A percentile compares a stretch with the other conserved stretches of the same genome.
Evolutionary conservation across 2,329 filamentous ascomycete genomes (phyloP).

Genomic region (Colletotrichum camelliae): DNA sequence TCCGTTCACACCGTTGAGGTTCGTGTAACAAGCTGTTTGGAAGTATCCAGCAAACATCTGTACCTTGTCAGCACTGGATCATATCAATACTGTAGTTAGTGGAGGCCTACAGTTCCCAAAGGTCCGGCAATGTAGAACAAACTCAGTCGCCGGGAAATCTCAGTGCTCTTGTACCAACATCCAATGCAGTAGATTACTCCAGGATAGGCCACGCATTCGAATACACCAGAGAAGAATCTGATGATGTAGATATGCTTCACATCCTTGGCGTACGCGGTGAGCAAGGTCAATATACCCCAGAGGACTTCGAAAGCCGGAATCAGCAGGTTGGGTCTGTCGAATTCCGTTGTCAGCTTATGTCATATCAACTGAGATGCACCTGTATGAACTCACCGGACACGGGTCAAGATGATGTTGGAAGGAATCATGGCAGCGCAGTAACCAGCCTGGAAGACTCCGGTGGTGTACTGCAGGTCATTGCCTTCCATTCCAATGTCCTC

Average conservation of each 20-base stretch:
- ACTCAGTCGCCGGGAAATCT: slow-evolving; percentile 5
- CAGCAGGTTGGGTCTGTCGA: slow-evolving; percentile 36
- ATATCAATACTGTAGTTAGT: not conserved
- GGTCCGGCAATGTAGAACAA: slow-evolving; percentile 7
- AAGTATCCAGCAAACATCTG: slow-evolving; percentile 18
- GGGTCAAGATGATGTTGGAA: slow-evolving; percentile 63
- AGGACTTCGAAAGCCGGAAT: slow-evolving; percentile 57
- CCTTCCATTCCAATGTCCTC: slow-evolving; percentile 35
- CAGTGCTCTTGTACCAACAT: slow-evolving; percentile 13
- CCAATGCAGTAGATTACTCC: slow-evolving; percentile 8
- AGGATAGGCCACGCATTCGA: not conserved
- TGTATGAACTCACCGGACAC: slow-evolving; percentile 25
- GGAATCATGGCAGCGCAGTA: slow-evolving; percentile 64
- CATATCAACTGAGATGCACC: not conserved
- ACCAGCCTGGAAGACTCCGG: slow-evolving; percentile 52
- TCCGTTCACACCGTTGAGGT: slow-evolving; percentile 15
- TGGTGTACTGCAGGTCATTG: slow-evolving; percentile 54
- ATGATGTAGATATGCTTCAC: slow-evolving; percentile 36
- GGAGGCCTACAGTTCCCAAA: not conserved
- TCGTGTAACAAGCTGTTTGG: slow-evolving; percentile 14
- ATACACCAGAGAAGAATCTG: slow-evolving; percentile 5
- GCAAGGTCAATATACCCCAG: slow-evolving; percentile 62
- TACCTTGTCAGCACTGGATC: not conserved
- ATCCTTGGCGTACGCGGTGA: slow-evolving; percentile 36
- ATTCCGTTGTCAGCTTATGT: not conserved